These are phyloP conservation scores for Aureobasidium melanogenum DNA, from an alignment of 2,329 filamentous ascomycete genomes.

Conservation along the genomic window DNA sequence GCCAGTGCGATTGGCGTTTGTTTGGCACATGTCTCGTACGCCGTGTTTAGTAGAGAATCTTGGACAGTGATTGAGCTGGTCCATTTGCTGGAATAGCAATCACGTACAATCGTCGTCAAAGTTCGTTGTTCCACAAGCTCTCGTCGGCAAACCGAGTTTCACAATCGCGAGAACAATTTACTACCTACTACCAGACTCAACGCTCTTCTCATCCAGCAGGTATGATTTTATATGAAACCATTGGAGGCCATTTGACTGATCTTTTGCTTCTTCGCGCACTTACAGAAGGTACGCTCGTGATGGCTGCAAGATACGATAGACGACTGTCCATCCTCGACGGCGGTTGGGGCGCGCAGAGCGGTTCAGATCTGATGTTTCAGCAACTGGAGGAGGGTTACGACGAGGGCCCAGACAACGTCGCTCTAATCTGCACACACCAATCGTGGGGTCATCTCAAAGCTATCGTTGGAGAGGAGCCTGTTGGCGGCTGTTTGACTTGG, in stretches of 20 bases:
- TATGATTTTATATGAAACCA: background rate
- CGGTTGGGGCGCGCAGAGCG: background rate
- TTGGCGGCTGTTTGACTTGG: background rate
- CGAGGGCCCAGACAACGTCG: background rate
- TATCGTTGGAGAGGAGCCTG: background rate
- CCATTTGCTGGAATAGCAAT: background rate
- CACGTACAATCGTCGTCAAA: background rate
- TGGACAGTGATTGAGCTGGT: too few relatives aligned
- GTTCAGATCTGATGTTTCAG: background rate
- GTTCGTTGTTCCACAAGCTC: background rate
- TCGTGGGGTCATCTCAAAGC: background rate
- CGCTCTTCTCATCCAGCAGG: background rate
- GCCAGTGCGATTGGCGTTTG: background rate
- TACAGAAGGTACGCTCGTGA: background rate
- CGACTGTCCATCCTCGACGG: background rate
- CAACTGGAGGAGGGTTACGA: background rate
- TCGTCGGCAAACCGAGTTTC: too few relatives aligned
- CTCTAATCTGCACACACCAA: conserved; percentile 3
- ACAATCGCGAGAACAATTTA: background rate
- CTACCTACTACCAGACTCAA: background rate
- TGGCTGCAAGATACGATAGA: background rate
- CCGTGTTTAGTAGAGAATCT: background rate
- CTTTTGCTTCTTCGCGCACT: background rate
- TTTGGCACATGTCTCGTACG: background rate
- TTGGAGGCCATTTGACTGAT: background rate